Evolutionary conservation across 2,329 filamentous ascomycete species (phyloP), one percentile per base, ranked within the genome.

Genomic region (Fusarium nanum): DNA sequence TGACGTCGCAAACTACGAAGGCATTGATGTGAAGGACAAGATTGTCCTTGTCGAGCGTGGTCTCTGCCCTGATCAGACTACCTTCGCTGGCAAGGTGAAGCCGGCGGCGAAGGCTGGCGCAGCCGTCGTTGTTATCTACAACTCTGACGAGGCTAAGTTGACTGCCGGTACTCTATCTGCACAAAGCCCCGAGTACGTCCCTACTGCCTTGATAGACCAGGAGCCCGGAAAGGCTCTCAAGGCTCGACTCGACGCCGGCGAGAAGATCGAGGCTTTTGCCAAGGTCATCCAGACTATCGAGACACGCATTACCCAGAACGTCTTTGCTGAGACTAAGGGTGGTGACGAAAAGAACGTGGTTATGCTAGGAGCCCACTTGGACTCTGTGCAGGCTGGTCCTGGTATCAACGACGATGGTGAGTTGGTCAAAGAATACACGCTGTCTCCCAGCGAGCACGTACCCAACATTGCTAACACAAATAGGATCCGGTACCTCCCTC

Each of bases 391-490:
- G 30, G 80, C 79, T 12, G 83, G 83, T 0, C 79, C 83, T 0
- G 83, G 83, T 4, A 81, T 84, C 63, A 84, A 85, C 50, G 83
- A 84, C 47, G 82, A 85, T 54, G 83, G 34, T 37, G 2, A 37
- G 34, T 37, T 10, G 1, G 7, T 7, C 18, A 6, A n/a, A 0
- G 34, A 37, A n/a, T n/a, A 3, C 10, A 3, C 18, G 9, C 34
- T n/a, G 34, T n/a, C 34, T 12, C 18, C 18, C 34, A 0, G 18
- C 10, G 18, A 11, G 9, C 18, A 7, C 2, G 0, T 6, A n/a
- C 5, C 2, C 2, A 7, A 12, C 18, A 0, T 37, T n/a, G 6
- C 34, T 37, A 37, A 37, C 34, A 37, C 18, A 1, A 0, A 6
- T 37, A 37, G 34, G 83, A 7, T 83, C 80, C 1, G 83, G 83